Evolutionary conservation across 2,329 filamentous ascomycete species (phyloP).

Genomic region (Zymoseptoria passerinii): DNA sequence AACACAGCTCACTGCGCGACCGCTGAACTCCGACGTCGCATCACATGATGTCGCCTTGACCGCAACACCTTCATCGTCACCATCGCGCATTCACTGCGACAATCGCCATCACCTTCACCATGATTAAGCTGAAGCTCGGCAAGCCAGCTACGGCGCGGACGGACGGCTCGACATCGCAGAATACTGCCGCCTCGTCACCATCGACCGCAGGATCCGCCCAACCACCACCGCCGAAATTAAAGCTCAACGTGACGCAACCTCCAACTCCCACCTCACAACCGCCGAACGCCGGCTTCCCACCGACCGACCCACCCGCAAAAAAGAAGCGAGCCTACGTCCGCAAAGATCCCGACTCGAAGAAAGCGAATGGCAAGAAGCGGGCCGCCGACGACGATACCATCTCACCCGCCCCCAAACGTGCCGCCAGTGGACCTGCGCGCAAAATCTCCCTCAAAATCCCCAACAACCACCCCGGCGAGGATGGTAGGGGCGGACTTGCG

Average conservation of each 20-base stretch:
- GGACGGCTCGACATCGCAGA: slow-evolving; percentile 2
- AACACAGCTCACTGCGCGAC: not conserved
- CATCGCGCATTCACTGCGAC: not conserved
- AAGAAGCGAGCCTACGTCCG: slow-evolving; percentile 38
- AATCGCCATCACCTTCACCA: slow-evolving; percentile 1
- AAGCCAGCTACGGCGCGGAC: slow-evolving; percentile 3
- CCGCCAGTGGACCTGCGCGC: slow-evolving; percentile 19
- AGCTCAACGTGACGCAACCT: slow-evolving; percentile 22
- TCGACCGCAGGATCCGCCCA: slow-evolving; percentile 8
- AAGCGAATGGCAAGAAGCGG: slow-evolving; percentile 26
- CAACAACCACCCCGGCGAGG: slow-evolving; percentile 34
- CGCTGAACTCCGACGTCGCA: not conserved
- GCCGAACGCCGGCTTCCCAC: slow-evolving; percentile 21
- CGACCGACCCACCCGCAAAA: slow-evolving; percentile 12
- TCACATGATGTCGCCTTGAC: not conserved
- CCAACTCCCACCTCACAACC: slow-evolving; percentile 19
- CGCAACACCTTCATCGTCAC: not conserved
- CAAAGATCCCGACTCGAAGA: slow-evolving; percentile 27
- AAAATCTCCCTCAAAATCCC: slow-evolving; percentile 29
- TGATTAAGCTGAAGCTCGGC: slow-evolving; percentile 19
- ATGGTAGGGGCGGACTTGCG: not conserved
- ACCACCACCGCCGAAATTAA: slow-evolving; percentile 15
- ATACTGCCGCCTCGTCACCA: slow-evolving; percentile 6
- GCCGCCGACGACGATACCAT: slow-evolving; percentile 27
- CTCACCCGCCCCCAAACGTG: slow-evolving; percentile 27